Conservation (phyloP, 768 basidiomycete species). For the Russula sp. region DNA sequence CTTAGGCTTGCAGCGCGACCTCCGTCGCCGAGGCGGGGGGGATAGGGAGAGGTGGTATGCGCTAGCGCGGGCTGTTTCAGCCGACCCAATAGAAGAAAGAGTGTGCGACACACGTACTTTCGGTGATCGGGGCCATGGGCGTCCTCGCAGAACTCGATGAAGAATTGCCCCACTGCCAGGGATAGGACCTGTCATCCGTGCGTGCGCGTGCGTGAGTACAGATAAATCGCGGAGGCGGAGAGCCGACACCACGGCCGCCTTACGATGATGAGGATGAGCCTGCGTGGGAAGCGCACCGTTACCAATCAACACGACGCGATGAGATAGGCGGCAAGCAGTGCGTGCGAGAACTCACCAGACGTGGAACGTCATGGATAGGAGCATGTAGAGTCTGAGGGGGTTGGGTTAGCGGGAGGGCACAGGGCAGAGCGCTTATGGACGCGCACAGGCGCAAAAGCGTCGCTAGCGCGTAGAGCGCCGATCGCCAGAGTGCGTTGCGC, state of each 20-base stretch:
- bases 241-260: slow-evolving; percentile 19
- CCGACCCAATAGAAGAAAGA: background rate
- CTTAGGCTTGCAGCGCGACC: slow-evolving; percentile 45
- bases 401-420: background rate
- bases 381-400: slow-evolving; percentile 56
- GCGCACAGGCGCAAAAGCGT: slow-evolving; percentile 59
- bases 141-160: slow-evolving; percentile 41
- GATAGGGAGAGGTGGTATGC: slow-evolving; percentile 2
- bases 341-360: slow-evolving; percentile 45
- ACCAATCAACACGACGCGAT: background rate
- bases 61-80: background rate
- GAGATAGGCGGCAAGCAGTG: background rate
- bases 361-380: slow-evolving; percentile 66
- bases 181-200: slow-evolving; percentile 42
- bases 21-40: slow-evolving; percentile 19
- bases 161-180: slow-evolving; percentile 53
- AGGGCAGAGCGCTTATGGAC: background rate
- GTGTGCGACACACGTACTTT: background rate
- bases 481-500: slow-evolving; percentile 46
- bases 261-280: slow-evolving; percentile 48
- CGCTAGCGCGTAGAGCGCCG: slow-evolving; percentile 50
- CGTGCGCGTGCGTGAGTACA: background rate
- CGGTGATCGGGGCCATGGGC: slow-evolving; percentile 24
- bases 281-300: slow-evolving; percentile 23
- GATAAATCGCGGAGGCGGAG: background rate